Evolutionary conservation across 2,329 filamentous ascomycete species (phyloP).

Genomic region (Colletotrichum liaoningense): DNA sequence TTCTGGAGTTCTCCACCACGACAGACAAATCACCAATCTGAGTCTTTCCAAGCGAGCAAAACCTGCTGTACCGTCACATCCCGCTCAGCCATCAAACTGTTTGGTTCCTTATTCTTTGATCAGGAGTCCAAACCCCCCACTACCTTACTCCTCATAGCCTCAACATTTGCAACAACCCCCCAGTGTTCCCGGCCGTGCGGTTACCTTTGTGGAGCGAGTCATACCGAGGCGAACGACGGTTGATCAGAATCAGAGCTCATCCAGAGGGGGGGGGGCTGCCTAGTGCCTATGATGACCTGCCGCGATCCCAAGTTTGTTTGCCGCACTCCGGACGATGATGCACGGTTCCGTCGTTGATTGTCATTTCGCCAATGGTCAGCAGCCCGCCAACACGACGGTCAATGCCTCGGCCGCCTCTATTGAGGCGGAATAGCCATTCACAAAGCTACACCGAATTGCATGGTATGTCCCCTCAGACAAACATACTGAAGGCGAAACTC

Average conservation of each 20-base stretch:
- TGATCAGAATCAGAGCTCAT: slow-evolving; percentile 8
- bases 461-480: neutral
- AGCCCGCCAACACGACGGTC: neutral
- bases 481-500: neutral
- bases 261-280: neutral
- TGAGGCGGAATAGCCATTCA: neutral
- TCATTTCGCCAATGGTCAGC: slow-evolving; percentile 3
- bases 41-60: neutral
- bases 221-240: slow-evolving; percentile 15
- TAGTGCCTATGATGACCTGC: slow-evolving; percentile 11
- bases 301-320: slow-evolving; percentile 19
- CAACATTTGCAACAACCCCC: neutral
- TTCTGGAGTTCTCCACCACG: neutral
- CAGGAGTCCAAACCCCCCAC: neutral
- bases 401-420: neutral
- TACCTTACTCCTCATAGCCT: slow-evolving; percentile 5
- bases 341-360: slow-evolving; percentile 4
- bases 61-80: neutral
- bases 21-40: neutral
- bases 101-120: neutral
- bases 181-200: slow-evolving; percentile 5
- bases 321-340: slow-evolving; percentile 8
- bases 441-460: neutral
- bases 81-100: neutral
- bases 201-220: slow-evolving; percentile 14